Evolutionary conservation across 768 basidiomycete genomes (phyloP).

Genomic region (Lactarius trivialis): DNA sequence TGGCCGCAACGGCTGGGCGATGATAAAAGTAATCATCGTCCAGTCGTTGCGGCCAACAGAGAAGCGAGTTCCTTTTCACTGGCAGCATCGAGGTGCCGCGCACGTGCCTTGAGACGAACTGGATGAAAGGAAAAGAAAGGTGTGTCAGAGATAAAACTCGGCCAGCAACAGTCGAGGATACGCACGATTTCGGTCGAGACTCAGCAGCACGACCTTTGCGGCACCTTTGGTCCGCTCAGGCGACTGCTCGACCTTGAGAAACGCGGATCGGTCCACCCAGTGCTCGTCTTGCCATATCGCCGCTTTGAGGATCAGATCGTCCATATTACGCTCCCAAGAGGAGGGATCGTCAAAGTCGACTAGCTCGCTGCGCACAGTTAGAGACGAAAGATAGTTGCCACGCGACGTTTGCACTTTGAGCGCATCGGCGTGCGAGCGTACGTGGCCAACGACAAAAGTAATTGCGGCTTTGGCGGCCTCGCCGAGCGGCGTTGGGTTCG

Average conservation of each 20-base stretch:
- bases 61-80: slow-evolving; percentile 79
- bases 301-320: slow-evolving; percentile 89
- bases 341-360: slow-evolving; percentile 55
- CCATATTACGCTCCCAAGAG: slow-evolving; percentile 72
- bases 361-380: slow-evolving; percentile 78
- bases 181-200: slow-evolving; percentile 87
- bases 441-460: slow-evolving; percentile 63
- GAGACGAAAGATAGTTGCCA: slow-evolving; percentile 85
- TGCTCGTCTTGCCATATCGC: slow-evolving; percentile 92
- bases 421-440: slow-evolving; percentile 65
- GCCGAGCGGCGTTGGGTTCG: slow-evolving; percentile 58
- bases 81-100: slow-evolving; percentile 77
- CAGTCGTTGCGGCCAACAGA: slow-evolving; percentile 44
- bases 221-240: slow-evolving; percentile 39
- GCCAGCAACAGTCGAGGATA: slow-evolving; percentile 15
- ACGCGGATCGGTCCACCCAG: slow-evolving; percentile 76
- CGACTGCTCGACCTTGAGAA: slow-evolving; percentile 41
- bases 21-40: slow-evolving; percentile 12
- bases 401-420: slow-evolving; percentile 94
- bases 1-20: not conserved
- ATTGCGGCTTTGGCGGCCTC: slow-evolving; percentile 69
- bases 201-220: slow-evolving; percentile 83
- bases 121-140: not conserved
- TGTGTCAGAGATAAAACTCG: not conserved
- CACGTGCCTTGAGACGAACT: slow-evolving; percentile 89